A percentile compares a stretch with the other conserved stretches of the same genome.
These are phyloP conservation scores for Tephrocybe sp. DNA, from an alignment of 768 basidiomycete genomes.

Conservation along the genomic window DNA sequence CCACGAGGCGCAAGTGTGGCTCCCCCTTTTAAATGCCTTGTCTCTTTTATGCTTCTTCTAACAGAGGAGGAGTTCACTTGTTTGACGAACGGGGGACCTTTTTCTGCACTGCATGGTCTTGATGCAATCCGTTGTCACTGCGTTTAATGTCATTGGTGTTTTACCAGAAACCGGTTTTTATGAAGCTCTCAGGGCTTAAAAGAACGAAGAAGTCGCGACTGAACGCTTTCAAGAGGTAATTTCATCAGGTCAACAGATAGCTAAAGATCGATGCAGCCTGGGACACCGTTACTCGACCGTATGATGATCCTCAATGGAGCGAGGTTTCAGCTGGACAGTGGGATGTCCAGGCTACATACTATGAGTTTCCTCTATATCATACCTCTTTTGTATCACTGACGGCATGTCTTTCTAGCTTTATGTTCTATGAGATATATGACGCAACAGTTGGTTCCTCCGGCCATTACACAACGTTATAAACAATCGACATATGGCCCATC, in stretches of 20 bases:
- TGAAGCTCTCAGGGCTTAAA: slow-evolving; percentile 30
- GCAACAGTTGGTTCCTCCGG: too few species aligned
- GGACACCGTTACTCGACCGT: slow-evolving; percentile 33
- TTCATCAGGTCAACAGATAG: slow-evolving; percentile 16
- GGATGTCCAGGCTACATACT: slow-evolving; percentile 29
- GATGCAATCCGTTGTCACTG: slow-evolving; percentile 26
- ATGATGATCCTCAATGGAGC: slow-evolving; percentile 32
- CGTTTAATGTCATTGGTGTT: slow-evolving; percentile 27
- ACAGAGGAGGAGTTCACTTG: not conserved
- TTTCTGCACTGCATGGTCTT: slow-evolving; percentile 19
- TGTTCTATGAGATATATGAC: slow-evolving; percentile 34
- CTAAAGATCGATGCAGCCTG: slow-evolving; percentile 35
- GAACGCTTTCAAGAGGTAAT: slow-evolving; percentile 34
- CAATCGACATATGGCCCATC: slow-evolving; percentile 3
- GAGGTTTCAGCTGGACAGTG: slow-evolving; percentile 18
- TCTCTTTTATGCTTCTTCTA: not conserved
- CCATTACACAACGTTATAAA: too few species aligned
- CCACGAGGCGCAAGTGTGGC: slow-evolving; percentile 15
- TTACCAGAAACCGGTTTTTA: slow-evolving; percentile 22
- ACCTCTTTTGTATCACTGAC: slow-evolving; percentile 5
- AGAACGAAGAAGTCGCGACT: slow-evolving; percentile 27
- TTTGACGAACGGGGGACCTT: not conserved
- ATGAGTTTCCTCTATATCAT: slow-evolving; percentile 21
- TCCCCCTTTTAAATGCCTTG: not conserved
- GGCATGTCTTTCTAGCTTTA: slow-evolving; percentile 23